A percentile compares a stretch with the other conserved stretches of the same genome.
These are phyloP conservation scores for Naganishia cerealis DNA, from an alignment of 1,284 basidiomycete genomes.

Conservation along the genomic window DNA sequence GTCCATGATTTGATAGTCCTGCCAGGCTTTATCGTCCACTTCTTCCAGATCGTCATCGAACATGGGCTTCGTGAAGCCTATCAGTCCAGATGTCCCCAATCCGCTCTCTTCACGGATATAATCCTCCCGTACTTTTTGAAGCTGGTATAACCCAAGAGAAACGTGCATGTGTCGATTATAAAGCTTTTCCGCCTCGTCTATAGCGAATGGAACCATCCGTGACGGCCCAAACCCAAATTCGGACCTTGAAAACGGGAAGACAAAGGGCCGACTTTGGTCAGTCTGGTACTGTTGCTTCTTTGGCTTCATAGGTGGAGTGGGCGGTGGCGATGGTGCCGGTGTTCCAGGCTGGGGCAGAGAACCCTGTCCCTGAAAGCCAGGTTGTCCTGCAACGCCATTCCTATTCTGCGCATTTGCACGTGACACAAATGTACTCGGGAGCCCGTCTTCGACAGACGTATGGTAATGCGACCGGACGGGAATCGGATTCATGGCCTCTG, in stretches of 20 bases:
- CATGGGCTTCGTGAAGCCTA: slow-evolving; percentile 59
- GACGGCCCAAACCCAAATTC: slow-evolving; percentile 43
- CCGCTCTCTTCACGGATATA: slow-evolving; percentile 92
- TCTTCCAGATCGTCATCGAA: slow-evolving; percentile 40
- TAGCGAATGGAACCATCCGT: slow-evolving; percentile 80
- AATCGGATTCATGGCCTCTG: slow-evolving; percentile 85
- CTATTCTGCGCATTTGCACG: slow-evolving; percentile 11
- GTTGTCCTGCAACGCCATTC: slow-evolving; percentile 30
- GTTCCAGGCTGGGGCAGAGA: slow-evolving; percentile 58
- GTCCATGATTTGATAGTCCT: slow-evolving; percentile 62
- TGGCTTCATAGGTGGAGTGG: slow-evolving; percentile 71
- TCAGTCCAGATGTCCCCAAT: slow-evolving; percentile 59
- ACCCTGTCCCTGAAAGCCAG: slow-evolving; percentile 26
- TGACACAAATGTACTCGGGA: slow-evolving; percentile 32
- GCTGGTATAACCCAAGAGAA: slow-evolving; percentile 83
- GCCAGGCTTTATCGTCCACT: slow-evolving; percentile 50
- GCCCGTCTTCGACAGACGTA: slow-evolving; percentile 59
- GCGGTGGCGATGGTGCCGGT: slow-evolving; percentile 84
- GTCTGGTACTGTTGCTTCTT: slow-evolving; percentile 99
- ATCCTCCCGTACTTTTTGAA: slow-evolving; percentile 92
- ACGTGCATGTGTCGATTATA: slow-evolving; percentile 90
- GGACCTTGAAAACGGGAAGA: slow-evolving; percentile 83
- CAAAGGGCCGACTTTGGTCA: slow-evolving; percentile 88
- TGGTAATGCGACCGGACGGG: slow-evolving; percentile 91
- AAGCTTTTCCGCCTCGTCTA: slow-evolving; percentile 90